phyloP scores from a whole-genome alignment of 2,329 filamentous ascomycete genomes.

The Rutstroemia sp. region DNA sequence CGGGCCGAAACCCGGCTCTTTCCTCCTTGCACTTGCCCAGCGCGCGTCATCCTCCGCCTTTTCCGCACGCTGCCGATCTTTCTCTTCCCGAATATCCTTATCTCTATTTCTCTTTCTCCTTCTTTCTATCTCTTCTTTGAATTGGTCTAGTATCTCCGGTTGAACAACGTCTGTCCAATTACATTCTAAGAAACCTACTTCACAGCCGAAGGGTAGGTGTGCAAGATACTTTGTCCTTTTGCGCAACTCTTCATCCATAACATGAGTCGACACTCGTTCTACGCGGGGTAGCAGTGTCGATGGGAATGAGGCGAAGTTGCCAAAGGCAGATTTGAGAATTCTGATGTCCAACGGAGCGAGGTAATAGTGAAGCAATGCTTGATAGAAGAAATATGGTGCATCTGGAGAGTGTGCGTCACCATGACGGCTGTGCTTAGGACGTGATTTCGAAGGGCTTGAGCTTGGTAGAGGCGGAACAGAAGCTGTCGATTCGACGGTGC shows the following conservation, averaged over 20 bases:
- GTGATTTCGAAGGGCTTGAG: neutral
- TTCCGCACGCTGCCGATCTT: slow-evolving; percentile 60
- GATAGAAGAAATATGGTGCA: slow-evolving; percentile 61
- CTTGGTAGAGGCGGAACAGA: neutral
- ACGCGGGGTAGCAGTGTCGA: slow-evolving; percentile 63
- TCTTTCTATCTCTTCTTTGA: slow-evolving; percentile 54
- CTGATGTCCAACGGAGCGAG: slow-evolving; percentile 66
- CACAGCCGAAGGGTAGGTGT: slow-evolving; percentile 64
- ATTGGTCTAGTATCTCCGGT: slow-evolving; percentile 52
- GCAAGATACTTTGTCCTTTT: slow-evolving; percentile 64
- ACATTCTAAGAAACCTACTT: slow-evolving; percentile 66
- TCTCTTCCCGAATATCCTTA: slow-evolving; percentile 63
- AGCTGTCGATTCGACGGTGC: neutral
- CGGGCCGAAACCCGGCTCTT: slow-evolving; percentile 42
- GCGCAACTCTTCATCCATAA: slow-evolving; percentile 63
- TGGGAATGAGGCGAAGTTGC: slow-evolving; percentile 58
- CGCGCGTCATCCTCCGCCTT: slow-evolving; percentile 60
- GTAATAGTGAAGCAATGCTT: slow-evolving; percentile 64
- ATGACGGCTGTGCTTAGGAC: neutral
- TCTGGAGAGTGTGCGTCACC: slow-evolving; percentile 16
- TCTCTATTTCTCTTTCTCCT: slow-evolving; percentile 58
- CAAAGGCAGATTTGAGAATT: slow-evolving; percentile 64
- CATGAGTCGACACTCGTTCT: slow-evolving; percentile 63
- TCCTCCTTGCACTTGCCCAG: slow-evolving; percentile 51
- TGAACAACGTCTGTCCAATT: slow-evolving; percentile 67